Evolutionary conservation across 495 filamentous ascomycete genomes (phyloP).

Genomic region (Daldinia decipiens): DNA sequence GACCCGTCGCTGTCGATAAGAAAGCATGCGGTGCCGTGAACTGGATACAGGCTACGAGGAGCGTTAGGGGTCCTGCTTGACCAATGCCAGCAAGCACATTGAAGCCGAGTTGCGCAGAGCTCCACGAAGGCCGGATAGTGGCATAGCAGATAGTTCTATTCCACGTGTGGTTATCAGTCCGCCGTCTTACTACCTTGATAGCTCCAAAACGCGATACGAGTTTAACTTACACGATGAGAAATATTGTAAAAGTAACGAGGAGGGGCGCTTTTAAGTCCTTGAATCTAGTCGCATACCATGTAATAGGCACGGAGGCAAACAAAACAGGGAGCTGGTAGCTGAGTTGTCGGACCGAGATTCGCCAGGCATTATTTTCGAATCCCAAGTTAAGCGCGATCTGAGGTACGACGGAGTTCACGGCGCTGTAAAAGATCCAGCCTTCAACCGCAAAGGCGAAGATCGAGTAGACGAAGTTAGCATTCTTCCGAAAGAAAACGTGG

Average conservation of each 20-base stretch:
- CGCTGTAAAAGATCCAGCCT: constrained; percentile 68
- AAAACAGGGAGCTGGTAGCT: constrained; percentile 52
- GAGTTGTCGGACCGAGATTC: constrained; percentile 62
- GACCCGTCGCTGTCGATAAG: constrained; percentile 64
- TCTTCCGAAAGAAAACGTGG: constrained; percentile 63
- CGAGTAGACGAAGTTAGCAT: constrained; percentile 63
- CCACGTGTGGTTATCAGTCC: constrained; percentile 2
- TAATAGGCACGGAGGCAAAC: constrained; percentile 54
- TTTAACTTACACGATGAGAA: constrained; percentile 57
- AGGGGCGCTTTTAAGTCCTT: constrained; percentile 63
- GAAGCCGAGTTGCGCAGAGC: constrained; percentile 59
- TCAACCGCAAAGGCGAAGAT: constrained; percentile 66
- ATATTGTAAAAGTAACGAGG: constrained; percentile 58
- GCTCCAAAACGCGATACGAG: background rate
- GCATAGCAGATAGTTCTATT: constrained; percentile 58
- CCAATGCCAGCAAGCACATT: constrained; percentile 62
- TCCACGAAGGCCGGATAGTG: constrained; percentile 57
- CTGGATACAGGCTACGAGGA: constrained; percentile 63
- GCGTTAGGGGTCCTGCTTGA: constrained; percentile 60
- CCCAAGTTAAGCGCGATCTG: constrained; percentile 65
- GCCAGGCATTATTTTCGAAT: constrained; percentile 58
- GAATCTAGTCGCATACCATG: constrained; percentile 60
- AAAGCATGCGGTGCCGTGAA: constrained; percentile 65
- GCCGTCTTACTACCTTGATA: background rate
- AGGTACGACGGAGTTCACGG: constrained; percentile 64